phyloP scores from a whole-genome alignment of 2,329 filamentous ascomycete genomes.

The Colletotrichum sp. region DNA sequence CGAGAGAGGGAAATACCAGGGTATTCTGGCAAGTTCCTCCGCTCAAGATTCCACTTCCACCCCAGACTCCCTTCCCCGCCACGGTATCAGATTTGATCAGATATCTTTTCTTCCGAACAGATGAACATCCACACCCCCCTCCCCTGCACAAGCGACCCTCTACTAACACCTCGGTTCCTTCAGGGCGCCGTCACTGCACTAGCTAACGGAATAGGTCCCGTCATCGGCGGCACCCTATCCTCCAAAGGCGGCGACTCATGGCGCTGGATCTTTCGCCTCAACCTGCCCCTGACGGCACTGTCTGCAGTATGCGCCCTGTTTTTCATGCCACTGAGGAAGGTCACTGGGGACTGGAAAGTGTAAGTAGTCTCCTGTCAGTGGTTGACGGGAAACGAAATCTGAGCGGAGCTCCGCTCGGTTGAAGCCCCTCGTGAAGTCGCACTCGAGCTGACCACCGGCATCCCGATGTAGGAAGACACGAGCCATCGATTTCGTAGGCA shows the following conservation, averaged over 20 bases:
- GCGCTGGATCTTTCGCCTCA: conserved; percentile 61
- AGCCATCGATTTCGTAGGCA: conserved; percentile 49
- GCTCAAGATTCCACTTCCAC: background rate
- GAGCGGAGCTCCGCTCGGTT: background rate
- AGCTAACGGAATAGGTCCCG: conserved; percentile 58
- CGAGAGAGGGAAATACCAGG: conserved; percentile 47
- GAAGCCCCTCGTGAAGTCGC: background rate
- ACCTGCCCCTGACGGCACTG: conserved; percentile 55
- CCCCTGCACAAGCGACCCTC: background rate
- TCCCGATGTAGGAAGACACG: conserved; percentile 44
- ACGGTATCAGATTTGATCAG: background rate
- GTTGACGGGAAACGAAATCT: background rate
- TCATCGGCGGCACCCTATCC: conserved; percentile 57
- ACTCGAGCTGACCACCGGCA: background rate
- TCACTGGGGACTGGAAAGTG: conserved; percentile 55
- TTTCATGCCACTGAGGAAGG: conserved; percentile 62
- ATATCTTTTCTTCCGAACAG: background rate
- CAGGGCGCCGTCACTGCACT: conserved; percentile 56
- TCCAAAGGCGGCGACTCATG: conserved; percentile 51
- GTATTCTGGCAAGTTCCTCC: conserved; percentile 38
- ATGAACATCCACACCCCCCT: background rate
- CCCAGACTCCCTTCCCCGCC: background rate
- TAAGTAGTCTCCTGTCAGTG: conserved; percentile 24
- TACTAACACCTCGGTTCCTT: background rate
- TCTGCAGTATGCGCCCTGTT: conserved; percentile 53